phyloP scores from a whole-genome alignment of 2,329 filamentous ascomycete genomes.

The Nemania sp. region DNA sequence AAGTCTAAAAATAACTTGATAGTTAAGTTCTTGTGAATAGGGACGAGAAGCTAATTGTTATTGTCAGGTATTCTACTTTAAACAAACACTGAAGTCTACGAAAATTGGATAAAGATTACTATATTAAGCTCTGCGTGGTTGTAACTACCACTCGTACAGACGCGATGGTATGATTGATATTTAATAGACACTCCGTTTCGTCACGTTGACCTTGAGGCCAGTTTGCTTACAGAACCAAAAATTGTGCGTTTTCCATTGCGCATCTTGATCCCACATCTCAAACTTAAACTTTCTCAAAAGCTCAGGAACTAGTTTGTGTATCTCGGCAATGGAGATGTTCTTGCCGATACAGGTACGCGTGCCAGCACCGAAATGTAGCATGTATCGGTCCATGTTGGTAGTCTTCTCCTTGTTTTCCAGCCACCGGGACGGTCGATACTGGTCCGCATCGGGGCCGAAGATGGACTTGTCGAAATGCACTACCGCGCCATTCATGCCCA shows the following conservation, averaged over 20 bases:
- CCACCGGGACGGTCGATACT: slow-evolving; percentile 37
- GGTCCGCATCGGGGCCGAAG: slow-evolving; percentile 36
- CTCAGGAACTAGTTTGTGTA: slow-evolving; percentile 41
- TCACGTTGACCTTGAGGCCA: slow-evolving; percentile 25
- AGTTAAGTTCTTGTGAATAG: not conserved
- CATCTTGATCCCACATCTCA: slow-evolving; percentile 34
- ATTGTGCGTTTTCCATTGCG: slow-evolving; percentile 37
- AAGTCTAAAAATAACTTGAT: not conserved
- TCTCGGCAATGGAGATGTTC: slow-evolving; percentile 40
- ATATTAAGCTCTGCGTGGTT: slow-evolving; percentile 7
- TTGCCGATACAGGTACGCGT: slow-evolving; percentile 62
- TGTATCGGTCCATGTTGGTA: slow-evolving; percentile 38
- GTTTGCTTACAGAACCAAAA: slow-evolving; percentile 41
- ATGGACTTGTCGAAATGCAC: slow-evolving; percentile 41
- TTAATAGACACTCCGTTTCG: slow-evolving; percentile 19
- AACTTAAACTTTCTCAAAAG: slow-evolving; percentile 37
- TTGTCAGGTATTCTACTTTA: slow-evolving; percentile 1
- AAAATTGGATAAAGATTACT: not conserved
- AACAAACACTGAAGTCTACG: slow-evolving; percentile 3
- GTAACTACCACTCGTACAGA: slow-evolving; percentile 9
- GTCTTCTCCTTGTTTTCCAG: slow-evolving; percentile 33
- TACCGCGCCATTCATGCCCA: slow-evolving; percentile 46
- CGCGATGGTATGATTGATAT: not conserved
- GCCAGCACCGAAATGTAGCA: slow-evolving; percentile 62
- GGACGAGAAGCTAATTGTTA: not conserved